Base-by-base conservation (phyloP, 2,329 filamentous ascomycete genomes). In the Paramyrothecium roridum region DNA sequence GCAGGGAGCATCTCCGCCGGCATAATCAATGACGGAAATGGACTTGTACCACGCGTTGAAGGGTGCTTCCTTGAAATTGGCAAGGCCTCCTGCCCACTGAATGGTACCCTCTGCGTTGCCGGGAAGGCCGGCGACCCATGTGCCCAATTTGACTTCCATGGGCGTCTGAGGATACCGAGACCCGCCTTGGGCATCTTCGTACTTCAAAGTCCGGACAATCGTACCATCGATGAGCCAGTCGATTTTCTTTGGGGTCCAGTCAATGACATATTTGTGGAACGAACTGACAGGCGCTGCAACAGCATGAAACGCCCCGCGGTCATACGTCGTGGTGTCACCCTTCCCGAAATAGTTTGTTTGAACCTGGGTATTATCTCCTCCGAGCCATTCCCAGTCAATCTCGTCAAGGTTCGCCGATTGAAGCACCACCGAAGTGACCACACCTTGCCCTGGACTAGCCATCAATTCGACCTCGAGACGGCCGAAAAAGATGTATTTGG, bases 401-500 rank as follows among this genome's bases (percentile, higher is more conserved):
- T 95, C 90, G 12, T 93, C 90, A 26, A 92, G 76, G 62, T 84
- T 80, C 64, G 93, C 88, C 0, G 89, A 92, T 69, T 91, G 86
- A 56, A 95, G 71, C 19, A 93, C 87, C 8, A 87, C 79, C 57
- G 86, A 89, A 72, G 88, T 92, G 57, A 93, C 86, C 57, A 93
- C 90, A 48, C 90, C 90, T 3, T 78, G 80, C 11, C 90, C 90
- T 0, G 87, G 81, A 7, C 90, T 86, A 11, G 88, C 82, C 69
- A 90, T 87, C 69, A 92, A 76, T 17, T 81, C 80, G 49, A 88
- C 82, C 48, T 90, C 86, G 58, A 91, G 83, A 59, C 83, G 84
- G 49, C 90, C 90, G 65, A 92, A 95, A 87, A 95, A 92, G 69
- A 95, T 89, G 76, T 92, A 93, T 79, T 88, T 91, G 61, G 87